Evolutionary conservation across 495 filamentous ascomycete genomes (phyloP).

Genomic region (Hypoxylon fragiforme): DNA sequence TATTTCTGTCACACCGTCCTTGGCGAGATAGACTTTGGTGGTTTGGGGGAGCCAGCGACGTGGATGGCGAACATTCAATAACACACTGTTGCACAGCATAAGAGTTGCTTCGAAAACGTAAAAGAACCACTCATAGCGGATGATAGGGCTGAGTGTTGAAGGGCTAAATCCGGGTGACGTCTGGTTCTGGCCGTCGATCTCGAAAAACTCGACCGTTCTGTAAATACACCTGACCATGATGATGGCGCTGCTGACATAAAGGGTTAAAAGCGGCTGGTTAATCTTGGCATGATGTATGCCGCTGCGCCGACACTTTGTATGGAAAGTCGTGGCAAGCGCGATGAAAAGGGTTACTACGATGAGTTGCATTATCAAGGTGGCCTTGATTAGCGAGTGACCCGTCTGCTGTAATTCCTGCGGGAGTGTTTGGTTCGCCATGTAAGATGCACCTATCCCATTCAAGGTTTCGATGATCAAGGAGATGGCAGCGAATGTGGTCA

Average conservation of each 20-base stretch:
- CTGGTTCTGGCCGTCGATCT: conserved; percentile 39
- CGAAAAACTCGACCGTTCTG: conserved; percentile 67
- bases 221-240: conserved; percentile 67
- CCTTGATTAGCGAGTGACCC: conserved; percentile 65
- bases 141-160: conserved; percentile 49
- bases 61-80: conserved; percentile 68
- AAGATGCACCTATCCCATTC: conserved; percentile 68
- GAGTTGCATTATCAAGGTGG: conserved; percentile 68
- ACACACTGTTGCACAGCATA: conserved; percentile 64
- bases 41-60: conserved; percentile 61
- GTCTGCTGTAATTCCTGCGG: conserved; percentile 49
- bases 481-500: conserved; percentile 72
- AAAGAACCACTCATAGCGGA: conserved; percentile 73
- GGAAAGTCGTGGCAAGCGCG: conserved; percentile 60
- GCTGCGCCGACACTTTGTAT: conserved; percentile 57
- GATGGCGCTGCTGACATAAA: conserved; percentile 64
- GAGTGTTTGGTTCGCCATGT: conserved; percentile 58
- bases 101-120: conserved; percentile 69
- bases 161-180: conserved; percentile 36
- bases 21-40: conserved; percentile 65
- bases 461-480: conserved; percentile 65
- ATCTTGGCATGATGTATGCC: conserved; percentile 60
- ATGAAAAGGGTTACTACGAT: conserved; percentile 65
- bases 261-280: conserved; percentile 57
- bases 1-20: conserved; percentile 68